Base-by-base conservation (phyloP, 805 yeast genomes). In the Candida loeiensis region DNA sequence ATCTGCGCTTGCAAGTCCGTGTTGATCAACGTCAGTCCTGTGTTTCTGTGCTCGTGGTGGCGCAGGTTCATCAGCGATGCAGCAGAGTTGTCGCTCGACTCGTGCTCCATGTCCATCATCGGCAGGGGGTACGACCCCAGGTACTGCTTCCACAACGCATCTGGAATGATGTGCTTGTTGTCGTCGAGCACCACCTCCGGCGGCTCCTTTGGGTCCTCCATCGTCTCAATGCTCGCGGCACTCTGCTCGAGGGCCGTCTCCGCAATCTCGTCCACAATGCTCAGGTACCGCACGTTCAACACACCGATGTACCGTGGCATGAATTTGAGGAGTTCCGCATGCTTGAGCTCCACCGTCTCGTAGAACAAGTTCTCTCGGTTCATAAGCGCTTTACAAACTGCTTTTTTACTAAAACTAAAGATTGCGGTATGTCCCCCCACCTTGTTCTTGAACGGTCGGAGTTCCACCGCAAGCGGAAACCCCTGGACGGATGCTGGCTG, bases 371-470 rank as follows among this genome's bases (percentile, higher is more conserved):
- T 87, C 56, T 93, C 99, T 42, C 96, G 73, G 53, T 86, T 88
- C 45, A 89, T 87, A 45, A 95, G 69, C 1, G 93, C 93, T 61
- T 93, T 93, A 61, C 98, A 93, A 13, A 93, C 96, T 0, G 97
- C 98, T 43, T 86, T 72, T 50, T 81, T 85, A 4, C 95, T 84
- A 57, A 93, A 93, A 48, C 91, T 77, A 66, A 91, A 93, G 25
- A 93, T 89, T 1, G 97, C 97, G 0, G 97, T 91, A 58, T 93
- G 99, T 0, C 99, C 99, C 6, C 99, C 99, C 16, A 93, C 98
- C 56, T 86, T 89, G 57, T 93, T 89, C 41, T 82, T 81, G 63
- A 90, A 91, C 1, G 98, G 98, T 39, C 86, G 78, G 43, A 91
- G 64, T 58, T 91, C 97, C 1, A 90, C 96, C 1, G 96, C 85